Conservation (phyloP, 2,329 filamentous ascomycete genomes). For the Fusarium tupiense region DNA sequence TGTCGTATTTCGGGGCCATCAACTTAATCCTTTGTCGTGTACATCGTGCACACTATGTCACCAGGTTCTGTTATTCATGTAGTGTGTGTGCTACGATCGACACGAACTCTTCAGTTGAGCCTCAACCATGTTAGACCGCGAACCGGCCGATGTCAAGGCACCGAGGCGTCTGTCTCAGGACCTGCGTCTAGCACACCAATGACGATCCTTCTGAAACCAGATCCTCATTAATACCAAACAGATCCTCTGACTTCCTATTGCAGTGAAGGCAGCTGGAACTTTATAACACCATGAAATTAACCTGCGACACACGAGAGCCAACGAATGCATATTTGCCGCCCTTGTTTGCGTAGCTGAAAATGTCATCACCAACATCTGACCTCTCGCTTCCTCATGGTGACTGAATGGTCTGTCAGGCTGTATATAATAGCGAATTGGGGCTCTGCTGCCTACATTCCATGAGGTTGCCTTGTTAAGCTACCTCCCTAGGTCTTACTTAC, state of each 20-base stretch:
- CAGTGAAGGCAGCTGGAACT: neutral
- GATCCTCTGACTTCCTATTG: neutral
- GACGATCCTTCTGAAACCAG: neutral
- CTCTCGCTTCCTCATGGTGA: neutral
- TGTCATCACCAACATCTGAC: neutral
- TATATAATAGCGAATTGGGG: neutral
- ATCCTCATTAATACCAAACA: neutral
- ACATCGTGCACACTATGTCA: neutral
- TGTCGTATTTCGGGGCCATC: neutral
- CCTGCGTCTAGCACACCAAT: neutral
- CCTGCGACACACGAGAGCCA: neutral
- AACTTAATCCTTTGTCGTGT: neutral
- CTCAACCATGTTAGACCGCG: neutral
- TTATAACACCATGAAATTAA: neutral
- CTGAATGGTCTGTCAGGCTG: neutral
- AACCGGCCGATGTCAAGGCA: neutral
- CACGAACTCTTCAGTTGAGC: neutral
- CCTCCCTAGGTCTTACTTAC: neutral
- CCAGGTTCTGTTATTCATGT: neutral
- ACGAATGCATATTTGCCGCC: neutral
- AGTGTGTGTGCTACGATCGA: neutral
- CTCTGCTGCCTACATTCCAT: neutral
- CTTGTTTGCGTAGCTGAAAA: neutral
- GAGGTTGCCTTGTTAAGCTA: neutral
- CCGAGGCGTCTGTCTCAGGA: neutral